Evolutionary conservation across 208 protist species (phyloP).

Genomic region (Zelonia costaricensis): DNA sequence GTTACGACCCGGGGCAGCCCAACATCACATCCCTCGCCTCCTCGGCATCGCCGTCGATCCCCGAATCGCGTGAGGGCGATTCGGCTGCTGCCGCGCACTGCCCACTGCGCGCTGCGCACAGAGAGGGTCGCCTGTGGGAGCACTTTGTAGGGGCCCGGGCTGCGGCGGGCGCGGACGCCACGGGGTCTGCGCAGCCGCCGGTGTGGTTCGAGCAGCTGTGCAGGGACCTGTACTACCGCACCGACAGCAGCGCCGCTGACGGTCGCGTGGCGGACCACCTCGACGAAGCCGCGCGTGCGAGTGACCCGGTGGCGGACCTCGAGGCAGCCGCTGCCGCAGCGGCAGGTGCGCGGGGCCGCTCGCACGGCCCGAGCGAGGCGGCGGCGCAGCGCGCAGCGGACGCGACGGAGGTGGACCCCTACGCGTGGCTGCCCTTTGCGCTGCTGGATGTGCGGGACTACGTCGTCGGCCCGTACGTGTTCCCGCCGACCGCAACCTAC

Average conservation of each 20-base stretch:
- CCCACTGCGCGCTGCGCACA: slow-evolving; percentile 43
- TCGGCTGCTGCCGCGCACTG: too few relatives aligned
- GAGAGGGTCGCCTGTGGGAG: slow-evolving; percentile 46
- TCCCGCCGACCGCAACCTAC: slow-evolving; percentile 68
- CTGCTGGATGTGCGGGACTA: slow-evolving; percentile 73
- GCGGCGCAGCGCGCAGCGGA: slow-evolving; percentile 7
- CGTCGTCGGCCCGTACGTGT: slow-evolving; percentile 62
- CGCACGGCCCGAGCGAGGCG: background rate
- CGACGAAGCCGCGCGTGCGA: slow-evolving; percentile 34
- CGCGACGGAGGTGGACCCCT: slow-evolving; percentile 43
- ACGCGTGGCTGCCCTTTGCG: slow-evolving; percentile 83
- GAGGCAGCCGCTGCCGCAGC: background rate
- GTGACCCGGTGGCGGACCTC: slow-evolving; percentile 28
- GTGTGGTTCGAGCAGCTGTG: slow-evolving; percentile 82
- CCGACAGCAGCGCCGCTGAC: slow-evolving; percentile 27
- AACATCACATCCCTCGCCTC: slow-evolving; percentile 62
- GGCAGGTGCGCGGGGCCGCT: background rate
- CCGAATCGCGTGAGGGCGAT: too few relatives aligned
- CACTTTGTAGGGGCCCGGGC: slow-evolving; percentile 28
- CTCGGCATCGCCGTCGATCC: too few relatives aligned
- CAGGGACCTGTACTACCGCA: slow-evolving; percentile 80
- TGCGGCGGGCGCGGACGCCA: slow-evolving; percentile 17
- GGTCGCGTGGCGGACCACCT: slow-evolving; percentile 18
- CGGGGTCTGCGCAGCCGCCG: slow-evolving; percentile 60
- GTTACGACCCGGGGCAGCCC: slow-evolving; percentile 55